These are phyloP conservation scores for Plasmodium yoelii DNA, from an alignment of 169 alveolate species.

Conservation along the genomic window DNA sequence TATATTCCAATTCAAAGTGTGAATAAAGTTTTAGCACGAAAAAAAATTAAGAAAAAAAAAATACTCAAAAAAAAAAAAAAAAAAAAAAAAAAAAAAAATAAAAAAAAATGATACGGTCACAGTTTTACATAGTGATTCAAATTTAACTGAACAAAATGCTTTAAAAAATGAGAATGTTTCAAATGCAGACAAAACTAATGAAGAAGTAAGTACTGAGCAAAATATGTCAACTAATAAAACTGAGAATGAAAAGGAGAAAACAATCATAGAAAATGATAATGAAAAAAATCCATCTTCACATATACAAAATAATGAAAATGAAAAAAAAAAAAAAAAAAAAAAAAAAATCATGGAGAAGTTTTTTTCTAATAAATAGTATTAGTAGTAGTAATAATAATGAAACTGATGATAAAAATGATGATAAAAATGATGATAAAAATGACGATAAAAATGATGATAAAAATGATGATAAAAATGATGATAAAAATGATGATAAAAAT, in stretches of 20 bases:
- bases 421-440: no score
- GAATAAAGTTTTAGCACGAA: slow-evolving; percentile 32
- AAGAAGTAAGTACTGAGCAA: slow-evolving; percentile 2
- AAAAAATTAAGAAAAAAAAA: slow-evolving; percentile 16
- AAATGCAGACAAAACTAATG: not conserved
- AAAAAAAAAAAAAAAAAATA: slow-evolving; percentile 14
- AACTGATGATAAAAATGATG: not conserved
- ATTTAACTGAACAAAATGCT: no score
- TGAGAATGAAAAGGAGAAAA: slow-evolving; percentile 1
- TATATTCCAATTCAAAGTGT: slow-evolving; percentile 31
- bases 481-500: no score
- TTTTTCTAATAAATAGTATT: not conserved
- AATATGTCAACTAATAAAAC: not conserved
- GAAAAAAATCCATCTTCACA: not conserved
- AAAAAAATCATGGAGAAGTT: no score
- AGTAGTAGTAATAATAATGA: not conserved
- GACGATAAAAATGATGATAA: no score
- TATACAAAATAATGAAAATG: not conserved
- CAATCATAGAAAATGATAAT: not conserved
- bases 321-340: not conserved
- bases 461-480: not conserved
- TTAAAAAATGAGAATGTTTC: no score
- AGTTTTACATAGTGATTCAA: no score
- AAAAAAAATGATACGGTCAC: not conserved
- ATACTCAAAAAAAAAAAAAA: slow-evolving; percentile 15